phyloP scores from a whole-genome alignment of 192 early-diverging fungal genomes.

The Borealophlyctis nickersoniae region DNA sequence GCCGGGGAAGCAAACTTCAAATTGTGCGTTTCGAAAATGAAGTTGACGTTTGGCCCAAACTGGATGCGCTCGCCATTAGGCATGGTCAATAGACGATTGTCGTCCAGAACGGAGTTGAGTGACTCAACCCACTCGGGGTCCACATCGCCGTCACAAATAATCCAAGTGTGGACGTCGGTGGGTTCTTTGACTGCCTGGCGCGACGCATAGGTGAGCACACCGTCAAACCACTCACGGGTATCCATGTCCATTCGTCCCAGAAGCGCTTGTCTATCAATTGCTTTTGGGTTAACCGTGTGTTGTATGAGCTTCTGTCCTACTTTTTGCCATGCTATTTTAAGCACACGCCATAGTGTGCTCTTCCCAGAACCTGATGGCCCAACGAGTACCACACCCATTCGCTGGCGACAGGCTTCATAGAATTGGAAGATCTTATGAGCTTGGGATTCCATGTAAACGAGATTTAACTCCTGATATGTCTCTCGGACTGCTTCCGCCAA shows the following conservation, averaged over 20 bases:
- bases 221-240: constrained; percentile 60
- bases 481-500: constrained; percentile 42
- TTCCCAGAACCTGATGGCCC: constrained; percentile 59
- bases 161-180: constrained; percentile 49
- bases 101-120: constrained; percentile 59
- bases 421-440: constrained; percentile 56
- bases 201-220: constrained; percentile 52
- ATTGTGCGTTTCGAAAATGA: constrained; percentile 62
- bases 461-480: constrained; percentile 44
- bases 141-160: constrained; percentile 60
- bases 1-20: constrained; percentile 60
- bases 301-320: constrained; percentile 43
- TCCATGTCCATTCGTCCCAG: constrained; percentile 61
- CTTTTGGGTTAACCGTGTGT: constrained; percentile 52
- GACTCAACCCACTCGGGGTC: constrained; percentile 64
- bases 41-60: constrained; percentile 60
- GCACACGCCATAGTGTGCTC: constrained; percentile 43
- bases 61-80: constrained; percentile 64
- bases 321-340: constrained; percentile 46
- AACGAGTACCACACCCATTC: constrained; percentile 63
- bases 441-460: constrained; percentile 47
- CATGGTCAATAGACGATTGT: constrained; percentile 58
- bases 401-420: constrained; percentile 53
- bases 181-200: constrained; percentile 55
- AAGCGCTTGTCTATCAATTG: constrained; percentile 48